Evolutionary conservation across 345 rosid genomes (phyloP).

Genomic region (Camelina laxa): DNA sequence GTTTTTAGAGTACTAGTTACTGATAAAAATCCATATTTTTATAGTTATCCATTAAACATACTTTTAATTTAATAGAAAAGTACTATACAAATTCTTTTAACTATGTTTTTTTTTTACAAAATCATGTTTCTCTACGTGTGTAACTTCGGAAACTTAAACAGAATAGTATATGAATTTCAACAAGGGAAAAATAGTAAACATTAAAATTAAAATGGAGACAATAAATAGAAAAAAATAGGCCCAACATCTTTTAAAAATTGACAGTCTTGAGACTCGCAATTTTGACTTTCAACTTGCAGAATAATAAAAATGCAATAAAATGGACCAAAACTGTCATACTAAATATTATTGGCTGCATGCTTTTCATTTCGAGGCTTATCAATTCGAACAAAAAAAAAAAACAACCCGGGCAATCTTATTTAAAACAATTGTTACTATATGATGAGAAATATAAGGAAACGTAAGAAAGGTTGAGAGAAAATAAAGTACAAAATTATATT

Average conservation of each 20-base stretch:
- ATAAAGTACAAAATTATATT: not conserved
- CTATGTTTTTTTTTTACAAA: too few species aligned
- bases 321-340: not conserved
- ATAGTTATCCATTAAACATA: too few species aligned
- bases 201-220: too few species aligned
- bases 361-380: not conserved
- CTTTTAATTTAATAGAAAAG: too few species aligned
- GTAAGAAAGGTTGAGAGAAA: not conserved
- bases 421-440: not conserved
- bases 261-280: not conserved
- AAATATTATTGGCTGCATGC: not conserved
- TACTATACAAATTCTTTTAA: too few species aligned
- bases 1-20: too few species aligned
- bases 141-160: too few species aligned
- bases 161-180: too few species aligned
- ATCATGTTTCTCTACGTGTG: too few species aligned
- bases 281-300: not conserved
- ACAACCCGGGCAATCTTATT: not conserved
- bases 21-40: too few species aligned
- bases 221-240: not conserved
- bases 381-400: too few species aligned
- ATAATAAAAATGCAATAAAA: not conserved
- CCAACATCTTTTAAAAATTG: not conserved
- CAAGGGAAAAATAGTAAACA: too few species aligned
- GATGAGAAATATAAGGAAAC: not conserved